These are phyloP conservation scores for Elaeagnus macrophylla DNA, from an alignment of 306 rosid species.

Conservation along the genomic window DNA sequence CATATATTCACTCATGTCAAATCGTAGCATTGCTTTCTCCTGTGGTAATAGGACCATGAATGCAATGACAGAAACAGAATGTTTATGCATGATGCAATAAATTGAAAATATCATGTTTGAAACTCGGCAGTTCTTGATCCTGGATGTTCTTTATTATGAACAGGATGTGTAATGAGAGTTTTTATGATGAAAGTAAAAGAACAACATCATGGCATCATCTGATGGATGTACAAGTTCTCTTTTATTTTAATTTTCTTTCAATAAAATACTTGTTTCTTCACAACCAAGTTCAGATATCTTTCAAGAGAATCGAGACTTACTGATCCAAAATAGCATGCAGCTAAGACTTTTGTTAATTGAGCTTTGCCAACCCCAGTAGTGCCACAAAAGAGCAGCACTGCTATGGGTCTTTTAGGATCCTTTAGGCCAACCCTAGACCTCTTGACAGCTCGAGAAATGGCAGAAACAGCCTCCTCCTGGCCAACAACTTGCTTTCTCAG, in stretches of 20 bases:
- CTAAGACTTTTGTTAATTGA: slow-evolving; percentile 69
- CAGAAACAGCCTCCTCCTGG: slow-evolving; percentile 70
- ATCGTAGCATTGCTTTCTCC: slow-evolving; percentile 71
- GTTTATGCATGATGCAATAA: slow-evolving; percentile 1
- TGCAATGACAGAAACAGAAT: background rate
- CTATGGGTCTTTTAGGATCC: slow-evolving; percentile 73
- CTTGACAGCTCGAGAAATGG: slow-evolving; percentile 70
- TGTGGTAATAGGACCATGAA: slow-evolving; percentile 21
- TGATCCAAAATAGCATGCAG: slow-evolving; percentile 72
- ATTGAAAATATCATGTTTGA: background rate
- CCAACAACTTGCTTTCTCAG: slow-evolving; percentile 64
- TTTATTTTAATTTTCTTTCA: too few species aligned
- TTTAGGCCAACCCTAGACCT: slow-evolving; percentile 71
- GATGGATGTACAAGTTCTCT: too few species aligned
- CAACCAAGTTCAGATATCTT: too few species aligned
- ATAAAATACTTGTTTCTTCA: too few species aligned
- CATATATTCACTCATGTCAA: slow-evolving; percentile 98
- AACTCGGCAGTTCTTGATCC: background rate
- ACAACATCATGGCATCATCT: background rate
- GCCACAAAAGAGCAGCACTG: slow-evolving; percentile 70
- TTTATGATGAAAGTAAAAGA: background rate
- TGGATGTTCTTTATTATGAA: background rate
- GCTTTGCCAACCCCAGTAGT: slow-evolving; percentile 92
- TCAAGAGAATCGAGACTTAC: slow-evolving; percentile 29
- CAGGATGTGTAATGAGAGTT: background rate